Evolutionary conservation across 352 stramenopile species (phyloP).

Genomic region (Nothophytophthora sp.): DNA sequence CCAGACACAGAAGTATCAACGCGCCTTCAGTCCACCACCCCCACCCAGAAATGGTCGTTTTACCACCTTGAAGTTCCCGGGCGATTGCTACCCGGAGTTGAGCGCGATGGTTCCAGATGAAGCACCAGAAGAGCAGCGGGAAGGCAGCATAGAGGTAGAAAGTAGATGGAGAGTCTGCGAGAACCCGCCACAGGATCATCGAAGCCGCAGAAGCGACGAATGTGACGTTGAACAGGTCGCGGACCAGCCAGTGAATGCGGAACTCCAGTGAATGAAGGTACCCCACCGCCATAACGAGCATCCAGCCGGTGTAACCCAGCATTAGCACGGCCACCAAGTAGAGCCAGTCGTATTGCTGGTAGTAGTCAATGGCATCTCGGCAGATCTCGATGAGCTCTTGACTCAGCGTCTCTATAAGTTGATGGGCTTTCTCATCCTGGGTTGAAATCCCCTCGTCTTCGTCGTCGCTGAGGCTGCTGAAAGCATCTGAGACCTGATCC

Average conservation of each 20-base stretch:
- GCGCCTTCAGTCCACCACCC: conserved; percentile 18
- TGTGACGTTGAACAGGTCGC: conserved; percentile 10
- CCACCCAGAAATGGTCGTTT: not conserved
- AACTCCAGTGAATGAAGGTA: conserved; percentile 41
- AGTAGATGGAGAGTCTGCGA: conserved; percentile 62
- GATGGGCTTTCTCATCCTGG: conserved; percentile 22
- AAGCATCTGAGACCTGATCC: conserved; percentile 24
- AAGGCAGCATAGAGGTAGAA: conserved; percentile 78
- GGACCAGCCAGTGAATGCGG: conserved; percentile 18
- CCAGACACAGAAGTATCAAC: conserved; percentile 36
- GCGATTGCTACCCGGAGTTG: conserved; percentile 18
- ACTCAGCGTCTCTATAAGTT: conserved; percentile 40
- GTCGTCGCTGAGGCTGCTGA: conserved; percentile 14
- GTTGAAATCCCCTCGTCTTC: conserved; percentile 16
- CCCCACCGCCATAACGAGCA: conserved; percentile 51
- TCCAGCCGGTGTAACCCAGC: conserved; percentile 70
- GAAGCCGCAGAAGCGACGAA: conserved; percentile 12
- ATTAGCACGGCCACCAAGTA: conserved; percentile 70
- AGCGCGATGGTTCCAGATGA: conserved; percentile 39
- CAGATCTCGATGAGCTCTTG: conserved; percentile 71
- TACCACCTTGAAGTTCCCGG: not conserved
- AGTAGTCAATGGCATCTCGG: conserved; percentile 66
- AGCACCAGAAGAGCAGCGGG: conserved; percentile 69
- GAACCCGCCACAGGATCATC: conserved; percentile 39
- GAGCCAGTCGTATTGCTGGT: conserved; percentile 83